phyloP scores from a whole-genome alignment of 2,329 filamentous ascomycete species.

The Aspergillus ustus region DNA sequence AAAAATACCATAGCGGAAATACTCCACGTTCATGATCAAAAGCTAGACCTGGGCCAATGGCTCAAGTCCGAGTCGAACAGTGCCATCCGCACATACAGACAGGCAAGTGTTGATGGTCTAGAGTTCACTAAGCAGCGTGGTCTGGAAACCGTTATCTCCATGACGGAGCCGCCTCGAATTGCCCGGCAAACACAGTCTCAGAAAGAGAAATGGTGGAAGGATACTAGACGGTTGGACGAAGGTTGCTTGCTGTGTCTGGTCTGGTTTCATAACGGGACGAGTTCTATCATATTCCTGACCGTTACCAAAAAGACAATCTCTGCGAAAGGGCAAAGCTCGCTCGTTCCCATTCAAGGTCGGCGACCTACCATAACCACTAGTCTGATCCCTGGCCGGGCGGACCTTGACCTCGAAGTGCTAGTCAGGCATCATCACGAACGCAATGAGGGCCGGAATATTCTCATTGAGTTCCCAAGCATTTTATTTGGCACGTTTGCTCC shows the following conservation, averaged over 20 bases:
- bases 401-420: background rate
- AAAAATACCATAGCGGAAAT: background rate
- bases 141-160: background rate
- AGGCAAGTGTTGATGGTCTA: background rate
- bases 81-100: background rate
- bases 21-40: background rate
- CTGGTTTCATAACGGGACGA: background rate
- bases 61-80: background rate
- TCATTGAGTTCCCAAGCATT: conserved; percentile 64
- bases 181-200: background rate
- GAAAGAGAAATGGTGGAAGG: conserved; percentile 1
- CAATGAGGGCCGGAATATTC: background rate
- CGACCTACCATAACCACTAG: background rate
- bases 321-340: background rate
- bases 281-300: background rate
- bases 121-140: background rate
- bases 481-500: conserved; percentile 62
- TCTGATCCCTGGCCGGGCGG: background rate
- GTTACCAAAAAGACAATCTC: background rate
- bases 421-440: background rate
- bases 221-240: background rate
- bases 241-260: conserved; percentile 2
- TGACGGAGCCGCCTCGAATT: background rate
- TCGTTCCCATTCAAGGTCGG: background rate
- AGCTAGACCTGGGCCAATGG: background rate